Evolutionary conservation across 2,329 filamentous ascomycete genomes (phyloP), one percentile per base, ranked within the genome.

Genomic region (Penicillium expansum): DNA sequence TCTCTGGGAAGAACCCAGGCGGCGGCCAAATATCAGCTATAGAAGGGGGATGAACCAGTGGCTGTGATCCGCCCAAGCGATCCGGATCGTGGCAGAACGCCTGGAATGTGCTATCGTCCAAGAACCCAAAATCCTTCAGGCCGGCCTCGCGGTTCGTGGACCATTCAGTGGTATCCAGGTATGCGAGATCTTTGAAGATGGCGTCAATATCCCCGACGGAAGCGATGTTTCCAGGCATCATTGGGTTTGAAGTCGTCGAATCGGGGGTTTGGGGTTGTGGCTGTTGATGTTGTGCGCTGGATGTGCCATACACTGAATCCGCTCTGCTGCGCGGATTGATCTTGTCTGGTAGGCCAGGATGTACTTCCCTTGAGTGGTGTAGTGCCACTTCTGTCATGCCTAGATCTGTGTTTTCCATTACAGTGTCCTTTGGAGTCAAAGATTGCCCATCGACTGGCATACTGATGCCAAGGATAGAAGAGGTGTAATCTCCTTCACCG

Each of bases 161-260:
- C 76, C 76, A 78, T 52, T 78, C 75, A 27, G 73, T 78, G 5
- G 75, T 77, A 56, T 78, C 76, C 7, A 78, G 69, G 62, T 78
- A 75, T 33, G 76, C 76, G 45, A 78, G 69, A 42, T 79, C 76
- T 56, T 77, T 74, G 61, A 79, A 79, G 30, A 79, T 75, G 8
- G 75, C 74, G 53, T 79, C 76, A 16, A 78, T 65, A 33, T 77
- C 74, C 24, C 63, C 58, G 33, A 55, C 63, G 18, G 60, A 29
- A 38, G 58, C 33, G 24, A 56, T 27, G 18, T 56, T 59, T 7
- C 56, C 56, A 9, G 59, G 42, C 42, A 64, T 62, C 58, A 65
- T 60, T 5, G 60, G 29, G 43, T 68, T 70, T 13, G 69, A 68
- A 7, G 59, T 61, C n/a, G 69, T 64, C 1, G 72, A 74, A n/a